phyloP scores from a whole-genome alignment of 2,329 filamentous ascomycete genomes.

The Exophiala alcalophila region DNA sequence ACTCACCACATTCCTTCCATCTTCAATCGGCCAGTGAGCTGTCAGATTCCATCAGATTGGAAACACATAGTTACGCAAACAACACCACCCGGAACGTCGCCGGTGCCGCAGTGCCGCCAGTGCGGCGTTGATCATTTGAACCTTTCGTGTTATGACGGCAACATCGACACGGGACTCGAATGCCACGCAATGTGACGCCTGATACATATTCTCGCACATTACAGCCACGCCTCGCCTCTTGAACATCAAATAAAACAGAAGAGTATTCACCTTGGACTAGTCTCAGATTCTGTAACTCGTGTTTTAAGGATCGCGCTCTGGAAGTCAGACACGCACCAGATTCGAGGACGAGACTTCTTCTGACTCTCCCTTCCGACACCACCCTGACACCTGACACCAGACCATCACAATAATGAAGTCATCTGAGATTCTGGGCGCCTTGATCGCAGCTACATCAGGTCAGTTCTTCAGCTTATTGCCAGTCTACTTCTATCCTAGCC shows the following conservation, averaged over 20 bases:
- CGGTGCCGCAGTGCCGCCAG: not conserved
- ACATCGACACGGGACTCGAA: conserved; percentile 2
- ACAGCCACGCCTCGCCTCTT: not conserved
- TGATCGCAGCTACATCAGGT: conserved; percentile 9
- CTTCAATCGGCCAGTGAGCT: conserved; percentile 4
- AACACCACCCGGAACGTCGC: not conserved
- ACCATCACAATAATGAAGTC: too few relatives aligned
- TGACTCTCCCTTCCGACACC: conserved; percentile 1
- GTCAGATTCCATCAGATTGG: conserved; percentile 11
- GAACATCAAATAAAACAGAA: conserved; percentile 1
- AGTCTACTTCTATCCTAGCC: too few relatives aligned
- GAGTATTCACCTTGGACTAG: not conserved
- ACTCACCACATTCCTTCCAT: not conserved
- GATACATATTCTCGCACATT: not conserved
- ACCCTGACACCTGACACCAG: too few relatives aligned
- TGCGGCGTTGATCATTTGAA: not conserved
- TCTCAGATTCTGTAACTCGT: too few relatives aligned
- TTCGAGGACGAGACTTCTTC: conserved; percentile 7
- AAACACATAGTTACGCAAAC: not conserved
- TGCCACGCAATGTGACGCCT: conserved; percentile 10
- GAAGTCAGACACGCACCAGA: not conserved
- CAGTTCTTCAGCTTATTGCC: too few relatives aligned
- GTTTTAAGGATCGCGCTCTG: too few relatives aligned
- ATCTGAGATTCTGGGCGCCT: too few relatives aligned
- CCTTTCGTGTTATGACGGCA: not conserved